Evolutionary conservation across 768 basidiomycete species (phyloP), one percentile per base, ranked within the genome.

Genomic region (Agrocybe chaxingu): DNA sequence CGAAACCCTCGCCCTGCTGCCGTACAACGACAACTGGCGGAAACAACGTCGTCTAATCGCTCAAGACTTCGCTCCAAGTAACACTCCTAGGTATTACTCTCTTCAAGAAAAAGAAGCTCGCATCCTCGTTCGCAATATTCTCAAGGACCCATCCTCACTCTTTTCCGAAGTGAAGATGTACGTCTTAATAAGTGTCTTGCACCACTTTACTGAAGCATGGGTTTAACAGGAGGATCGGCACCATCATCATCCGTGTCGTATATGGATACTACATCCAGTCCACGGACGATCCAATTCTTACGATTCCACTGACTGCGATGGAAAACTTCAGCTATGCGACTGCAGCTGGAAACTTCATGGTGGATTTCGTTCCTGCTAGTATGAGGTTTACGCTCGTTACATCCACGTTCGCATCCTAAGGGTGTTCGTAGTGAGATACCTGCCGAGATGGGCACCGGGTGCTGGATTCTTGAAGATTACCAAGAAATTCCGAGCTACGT

Each of bases 361-460:
- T 79, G 8, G 76, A 78, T 43, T 40, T 56, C 3, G n/a, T 73
- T 4, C 68, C 69, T 2, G n/a, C 61, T 4, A 51, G 68, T 44
- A 62, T 16, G 16, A 16, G 59, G 58, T 40, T 48, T 11, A 48
- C 16, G 7, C 31, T 18, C 47, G 4, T 2, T 3, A 29, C 19
- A 18, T 11, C 30, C 12, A 30, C 18, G 12, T 35, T 48, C 19
- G 24, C 1, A 8, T 31, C 24, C 31, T 32, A 16, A 24, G 5
- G 24, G 24, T 5, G 24, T 24, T 24, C 8, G 29, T 41, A 56
- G 48, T 57, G 19, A 7, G 78, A 78, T 57, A 75, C 53, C 49
- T 82, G 2, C 81, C 81, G 0, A 45, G 57, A 41, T 84, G 79
- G 80, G 62, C 77, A 39, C 82, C 81, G 1, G 82, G 81, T 11